Evolutionary conservation across 192 early-diverging fungal species (phyloP), one percentile per base, ranked within the genome.

Genomic region (Funneliformis geosporum): DNA sequence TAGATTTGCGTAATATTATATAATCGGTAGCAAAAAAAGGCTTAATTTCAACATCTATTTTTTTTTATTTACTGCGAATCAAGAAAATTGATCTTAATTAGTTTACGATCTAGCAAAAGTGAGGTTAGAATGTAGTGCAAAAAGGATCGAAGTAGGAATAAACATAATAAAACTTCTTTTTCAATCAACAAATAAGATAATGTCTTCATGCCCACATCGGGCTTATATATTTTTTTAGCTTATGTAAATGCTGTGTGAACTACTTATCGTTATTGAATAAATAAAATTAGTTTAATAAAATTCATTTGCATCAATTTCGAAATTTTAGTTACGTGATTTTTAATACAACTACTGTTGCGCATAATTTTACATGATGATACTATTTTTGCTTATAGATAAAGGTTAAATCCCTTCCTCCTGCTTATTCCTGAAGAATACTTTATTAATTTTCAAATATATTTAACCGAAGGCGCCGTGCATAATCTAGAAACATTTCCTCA

Each of bases 391-490:
- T 62, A 62, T 62, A 62, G 60, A 62, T 62, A 62, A 62, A 62
- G 60, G 60, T 9, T 62, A 62, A 62, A 62, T 62, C 60, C 10
- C 60, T 62, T 62, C n/a, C n/a, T n/a, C n/a, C n/a, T n/a, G n/a
- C n/a, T n/a, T n/a, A 21, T 27, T 62, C 60, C 60, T 9, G 60
- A 62, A 62, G 60, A 62, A 62, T 62, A 62, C 60, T 62, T 62
- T 62, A 62, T 62, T 62, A 62, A 62, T 62, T 62, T 62, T 62
- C 60, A 62, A 62, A 62, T 62, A 62, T 62, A 62, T 62, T 62
- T 62, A 62, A 62, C 60, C 9, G 60, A 62, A 62, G 60, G 60
- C 60, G 60, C 60, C 3, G 9, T 62, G 60, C 60, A 62, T 62
- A 62, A 62, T 62, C 60, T 62, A 62, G 60, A 62, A 10, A 62